These are phyloP conservation scores for Physaria fendleri DNA, from an alignment of 345 rosid genomes.

Conservation along the genomic window DNA sequence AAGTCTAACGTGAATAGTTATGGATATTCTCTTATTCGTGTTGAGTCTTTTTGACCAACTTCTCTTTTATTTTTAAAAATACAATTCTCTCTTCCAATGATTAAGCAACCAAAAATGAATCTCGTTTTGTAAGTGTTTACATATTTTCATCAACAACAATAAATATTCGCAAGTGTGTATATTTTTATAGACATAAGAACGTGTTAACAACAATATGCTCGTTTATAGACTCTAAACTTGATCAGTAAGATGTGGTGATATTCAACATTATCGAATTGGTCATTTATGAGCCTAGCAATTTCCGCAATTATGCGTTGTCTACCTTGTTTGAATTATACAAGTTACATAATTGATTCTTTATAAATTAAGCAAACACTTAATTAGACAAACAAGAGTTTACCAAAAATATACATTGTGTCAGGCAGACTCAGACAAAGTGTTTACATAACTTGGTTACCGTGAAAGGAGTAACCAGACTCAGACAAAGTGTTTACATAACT, in stretches of 20 bases:
- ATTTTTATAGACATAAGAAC: too few species aligned
- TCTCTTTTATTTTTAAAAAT: not conserved
- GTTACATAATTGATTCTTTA: not conserved
- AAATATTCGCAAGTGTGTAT: too few species aligned
- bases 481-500: conserved; percentile 7
- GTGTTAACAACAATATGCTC: not conserved
- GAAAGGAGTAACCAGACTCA: too few species aligned
- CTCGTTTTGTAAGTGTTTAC: not conserved
- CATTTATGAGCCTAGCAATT: not conserved
- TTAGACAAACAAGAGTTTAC: not conserved
- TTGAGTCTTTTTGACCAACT: conserved; percentile 2
- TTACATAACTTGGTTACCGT: not conserved
- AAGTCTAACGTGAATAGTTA: not conserved
- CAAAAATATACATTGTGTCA: not conserved
- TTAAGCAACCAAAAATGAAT: not conserved
- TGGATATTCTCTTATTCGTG: not conserved
- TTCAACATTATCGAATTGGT: not conserved
- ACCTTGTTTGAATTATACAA: not conserved
- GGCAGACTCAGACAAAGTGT: conserved; percentile 6
- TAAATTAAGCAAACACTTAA: not conserved
- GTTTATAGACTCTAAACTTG: not conserved
- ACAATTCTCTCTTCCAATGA: not conserved
- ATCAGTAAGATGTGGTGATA: not conserved
- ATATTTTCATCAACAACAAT: not conserved
- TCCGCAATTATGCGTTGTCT: not conserved